phyloP scores from a whole-genome alignment of 1,284 basidiomycete species.

The Tylopilus orsonianus region DNA sequence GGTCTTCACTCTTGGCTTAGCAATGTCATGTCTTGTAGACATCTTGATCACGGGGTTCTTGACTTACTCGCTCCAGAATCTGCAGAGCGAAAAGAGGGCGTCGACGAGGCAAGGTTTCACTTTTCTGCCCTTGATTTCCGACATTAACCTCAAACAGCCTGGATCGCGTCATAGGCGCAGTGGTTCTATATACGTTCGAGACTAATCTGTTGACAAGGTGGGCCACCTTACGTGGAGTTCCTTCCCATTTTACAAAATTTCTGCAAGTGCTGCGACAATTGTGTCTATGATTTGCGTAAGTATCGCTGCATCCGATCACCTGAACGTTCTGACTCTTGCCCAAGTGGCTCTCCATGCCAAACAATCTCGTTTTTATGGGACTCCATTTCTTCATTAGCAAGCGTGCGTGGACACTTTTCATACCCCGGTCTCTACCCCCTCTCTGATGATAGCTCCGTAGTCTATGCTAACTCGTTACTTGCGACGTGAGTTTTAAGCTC shows the following conservation, averaged over 20 bases:
- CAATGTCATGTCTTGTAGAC: conserved; percentile 47
- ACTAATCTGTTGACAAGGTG: conserved; percentile 53
- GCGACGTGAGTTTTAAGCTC: conserved; percentile 29
- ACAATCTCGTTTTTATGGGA: conserved; percentile 50
- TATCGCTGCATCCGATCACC: conserved; percentile 4
- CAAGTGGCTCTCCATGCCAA: conserved; percentile 50
- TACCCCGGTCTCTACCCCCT: neutral
- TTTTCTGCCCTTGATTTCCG: neutral
- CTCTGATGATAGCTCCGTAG: conserved; percentile 11
- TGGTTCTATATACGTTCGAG: conserved; percentile 54
- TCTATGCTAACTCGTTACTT: conserved; percentile 36
- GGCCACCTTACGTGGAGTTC: neutral
- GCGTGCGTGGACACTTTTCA: conserved; percentile 30
- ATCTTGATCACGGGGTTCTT: conserved; percentile 47
- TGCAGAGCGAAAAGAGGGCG: conserved; percentile 38
- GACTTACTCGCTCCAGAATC: conserved; percentile 42
- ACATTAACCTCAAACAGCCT: conserved; percentile 34
- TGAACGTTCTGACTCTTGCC: conserved; percentile 23
- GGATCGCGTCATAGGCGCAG: conserved; percentile 45
- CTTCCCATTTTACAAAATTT: neutral
- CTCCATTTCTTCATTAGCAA: conserved; percentile 53
- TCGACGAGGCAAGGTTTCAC: conserved; percentile 19
- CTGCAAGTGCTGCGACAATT: conserved; percentile 42
- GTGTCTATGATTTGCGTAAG: conserved; percentile 51
- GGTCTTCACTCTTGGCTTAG: conserved; percentile 52